phyloP scores from a whole-genome alignment of 768 basidiomycete genomes.

The Imleria badia region DNA sequence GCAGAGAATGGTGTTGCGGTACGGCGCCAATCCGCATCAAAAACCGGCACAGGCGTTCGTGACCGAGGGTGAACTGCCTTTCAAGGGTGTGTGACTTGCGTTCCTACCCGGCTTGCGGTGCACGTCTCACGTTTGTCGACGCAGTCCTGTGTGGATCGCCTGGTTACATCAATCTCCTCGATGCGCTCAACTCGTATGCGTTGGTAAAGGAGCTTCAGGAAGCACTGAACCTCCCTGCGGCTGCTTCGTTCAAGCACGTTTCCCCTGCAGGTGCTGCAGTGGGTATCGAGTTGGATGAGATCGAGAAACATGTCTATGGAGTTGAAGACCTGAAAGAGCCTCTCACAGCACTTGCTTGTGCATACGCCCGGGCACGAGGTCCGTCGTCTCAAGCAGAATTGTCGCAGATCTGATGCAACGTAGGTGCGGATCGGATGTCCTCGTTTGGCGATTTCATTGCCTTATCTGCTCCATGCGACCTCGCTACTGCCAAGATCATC shows the following conservation, averaged over 20 bases:
- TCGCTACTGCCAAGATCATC: constrained; percentile 94
- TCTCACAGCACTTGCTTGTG: constrained; percentile 84
- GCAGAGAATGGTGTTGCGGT: constrained; percentile 84
- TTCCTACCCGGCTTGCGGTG: neutral
- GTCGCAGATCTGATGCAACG: constrained; percentile 5
- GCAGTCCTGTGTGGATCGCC: constrained; percentile 90
- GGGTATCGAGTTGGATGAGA: constrained; percentile 76
- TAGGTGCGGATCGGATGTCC: constrained; percentile 98
- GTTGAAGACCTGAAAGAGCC: constrained; percentile 93
- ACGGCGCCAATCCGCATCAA: constrained; percentile 98
- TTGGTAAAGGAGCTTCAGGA: constrained; percentile 92
- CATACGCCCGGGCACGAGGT: constrained; percentile 96
- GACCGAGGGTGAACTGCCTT: constrained; percentile 82
- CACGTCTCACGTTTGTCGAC: constrained; percentile 3
- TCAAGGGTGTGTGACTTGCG: constrained; percentile 64
- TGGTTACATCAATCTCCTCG: constrained; percentile 97
- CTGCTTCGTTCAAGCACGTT: constrained; percentile 99
- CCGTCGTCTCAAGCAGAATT: constrained; percentile 16
- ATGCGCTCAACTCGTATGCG: constrained; percentile 95
- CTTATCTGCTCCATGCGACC: constrained; percentile 87
- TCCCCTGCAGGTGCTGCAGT: constrained; percentile 98
- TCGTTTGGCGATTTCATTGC: constrained; percentile 99
- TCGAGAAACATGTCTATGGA: constrained; percentile 92
- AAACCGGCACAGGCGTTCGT: constrained; percentile 98
- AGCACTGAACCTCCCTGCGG: constrained; percentile 86